Conservation (phyloP, 805 yeast genomes). For the Myxozyma mucilagina region DNA sequence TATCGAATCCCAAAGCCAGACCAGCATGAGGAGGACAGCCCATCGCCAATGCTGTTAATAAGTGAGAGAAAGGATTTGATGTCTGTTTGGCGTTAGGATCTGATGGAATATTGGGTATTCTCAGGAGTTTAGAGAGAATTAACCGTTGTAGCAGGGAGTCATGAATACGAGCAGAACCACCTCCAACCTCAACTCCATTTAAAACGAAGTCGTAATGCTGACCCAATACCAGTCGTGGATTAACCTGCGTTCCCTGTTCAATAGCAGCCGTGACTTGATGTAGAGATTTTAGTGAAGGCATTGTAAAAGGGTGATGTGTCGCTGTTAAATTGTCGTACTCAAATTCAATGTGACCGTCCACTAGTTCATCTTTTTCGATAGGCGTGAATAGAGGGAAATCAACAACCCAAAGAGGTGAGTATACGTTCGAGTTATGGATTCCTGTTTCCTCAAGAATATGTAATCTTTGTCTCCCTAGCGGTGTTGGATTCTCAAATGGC, state of each 20-base stretch:
- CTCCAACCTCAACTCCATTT: conserved; percentile 95
- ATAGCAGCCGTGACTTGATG: conserved; percentile 39
- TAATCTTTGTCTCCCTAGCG: conserved; percentile 84
- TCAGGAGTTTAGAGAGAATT: conserved; percentile 64
- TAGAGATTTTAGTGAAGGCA: conserved; percentile 75
- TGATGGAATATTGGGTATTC: conserved; percentile 43
- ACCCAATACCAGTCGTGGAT: conserved; percentile 57
- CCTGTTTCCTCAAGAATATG: conserved; percentile 54
- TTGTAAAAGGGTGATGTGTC: conserved; percentile 97
- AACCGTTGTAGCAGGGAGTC: conserved; percentile 75
- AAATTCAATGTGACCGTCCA: conserved; percentile 60
- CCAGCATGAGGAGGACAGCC: conserved; percentile 99
- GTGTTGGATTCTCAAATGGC: conserved; percentile 92
- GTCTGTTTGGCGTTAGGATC: conserved; percentile 26
- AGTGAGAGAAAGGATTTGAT: conserved; percentile 75
- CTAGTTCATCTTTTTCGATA: conserved; percentile 43
- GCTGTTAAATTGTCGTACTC: conserved; percentile 51
- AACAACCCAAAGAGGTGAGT: conserved; percentile 64
- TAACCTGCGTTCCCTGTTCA: not conserved
- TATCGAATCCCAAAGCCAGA: conserved; percentile 89
- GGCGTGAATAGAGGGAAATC: conserved; percentile 93
- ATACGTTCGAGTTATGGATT: not conserved
- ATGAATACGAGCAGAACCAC: conserved; percentile 95
- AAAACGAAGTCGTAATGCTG: conserved; percentile 93
- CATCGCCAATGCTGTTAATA: conserved; percentile 72